A percentile compares a stretch with the other conserved stretches of the same genome.
Conservation (phyloP, 352 stramenopile genomes). For the Phytophthora colocasiae region DNA sequence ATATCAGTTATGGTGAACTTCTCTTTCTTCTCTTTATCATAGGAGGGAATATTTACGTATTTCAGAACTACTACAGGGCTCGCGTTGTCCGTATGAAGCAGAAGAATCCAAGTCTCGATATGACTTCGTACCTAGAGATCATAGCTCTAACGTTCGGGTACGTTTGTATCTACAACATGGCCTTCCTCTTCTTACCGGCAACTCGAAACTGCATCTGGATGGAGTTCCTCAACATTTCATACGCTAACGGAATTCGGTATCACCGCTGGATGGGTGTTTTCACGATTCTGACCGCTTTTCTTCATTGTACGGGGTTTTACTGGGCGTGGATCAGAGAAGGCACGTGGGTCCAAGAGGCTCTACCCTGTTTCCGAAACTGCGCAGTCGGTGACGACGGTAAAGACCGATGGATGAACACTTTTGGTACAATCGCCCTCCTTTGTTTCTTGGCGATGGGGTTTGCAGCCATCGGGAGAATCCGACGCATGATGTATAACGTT, state of each 20-base stretch:
- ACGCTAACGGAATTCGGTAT: conserved; percentile 59
- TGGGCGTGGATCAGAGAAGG: conserved; percentile 35
- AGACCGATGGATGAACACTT: conserved; percentile 56
- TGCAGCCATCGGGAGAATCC: conserved; percentile 46
- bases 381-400: conserved; percentile 32
- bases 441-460: conserved; percentile 51
- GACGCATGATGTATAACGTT: conserved; percentile 46
- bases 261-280: conserved; percentile 54
- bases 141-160: conserved; percentile 43
- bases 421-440: conserved; percentile 46
- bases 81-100: conserved; percentile 9
- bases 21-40: conserved; percentile 33
- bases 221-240: conserved; percentile 66
- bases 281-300: conserved; percentile 40
- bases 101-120: conserved; percentile 14
- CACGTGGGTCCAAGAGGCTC: conserved; percentile 24
- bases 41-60: conserved; percentile 45
- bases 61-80: conserved; percentile 24
- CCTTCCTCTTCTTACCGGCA: conserved; percentile 52
- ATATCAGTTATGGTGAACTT: conserved; percentile 44
- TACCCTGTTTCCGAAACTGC: conserved; percentile 57
- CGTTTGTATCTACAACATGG: conserved; percentile 54
- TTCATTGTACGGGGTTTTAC: conserved; percentile 45
- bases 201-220: conserved; percentile 64
- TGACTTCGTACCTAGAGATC: conserved; percentile 36